Conservation (phyloP, 1,284 basidiomycete genomes). For the Moesziomyces globuligerus region DNA sequence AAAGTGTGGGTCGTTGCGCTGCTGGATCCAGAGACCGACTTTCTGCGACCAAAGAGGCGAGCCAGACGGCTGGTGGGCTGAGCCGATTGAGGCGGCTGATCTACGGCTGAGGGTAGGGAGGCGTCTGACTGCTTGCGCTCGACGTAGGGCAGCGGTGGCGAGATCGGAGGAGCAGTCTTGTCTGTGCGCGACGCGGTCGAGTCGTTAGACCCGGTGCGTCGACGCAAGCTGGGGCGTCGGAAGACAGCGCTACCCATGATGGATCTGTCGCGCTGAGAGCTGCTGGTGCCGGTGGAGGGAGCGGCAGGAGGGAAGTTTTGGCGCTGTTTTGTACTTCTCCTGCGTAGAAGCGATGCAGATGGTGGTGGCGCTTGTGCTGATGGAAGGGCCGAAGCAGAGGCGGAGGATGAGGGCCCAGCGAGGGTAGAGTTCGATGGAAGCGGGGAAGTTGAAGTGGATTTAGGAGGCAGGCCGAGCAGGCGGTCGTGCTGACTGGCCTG, state of each 20-base stretch:
- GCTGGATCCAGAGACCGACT: slow-evolving; percentile 24
- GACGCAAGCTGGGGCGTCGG: slow-evolving; percentile 33
- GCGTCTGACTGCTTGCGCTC: slow-evolving; percentile 1
- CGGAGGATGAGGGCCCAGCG: slow-evolving; percentile 2
- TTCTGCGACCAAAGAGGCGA: slow-evolving; percentile 31
- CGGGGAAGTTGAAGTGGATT: slow-evolving; percentile 12
- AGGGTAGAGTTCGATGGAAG: slow-evolving; percentile 1
- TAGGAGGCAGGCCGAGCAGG: slow-evolving; percentile 8
- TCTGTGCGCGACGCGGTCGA: slow-evolving; percentile 11
- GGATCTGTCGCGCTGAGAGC: slow-evolving; percentile 19
- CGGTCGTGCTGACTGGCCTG: slow-evolving; percentile 24
- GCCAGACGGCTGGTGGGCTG: slow-evolving; percentile 15
- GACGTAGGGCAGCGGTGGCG: not conserved
- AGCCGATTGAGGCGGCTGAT: not conserved
- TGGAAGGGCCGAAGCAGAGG: not conserved
- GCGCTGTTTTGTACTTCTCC: slow-evolving; percentile 14
- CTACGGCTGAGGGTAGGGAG: not conserved
- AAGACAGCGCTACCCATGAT: slow-evolving; percentile 26
- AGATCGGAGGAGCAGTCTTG: slow-evolving; percentile 2
- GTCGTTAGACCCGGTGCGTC: slow-evolving; percentile 21
- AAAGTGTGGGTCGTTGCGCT: not conserved
- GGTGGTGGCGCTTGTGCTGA: not conserved
- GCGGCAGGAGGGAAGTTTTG: slow-evolving; percentile 34
- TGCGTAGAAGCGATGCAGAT: slow-evolving; percentile 7
- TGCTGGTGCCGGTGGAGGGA: slow-evolving; percentile 38